These are phyloP conservation scores for Acmispon strigosus DNA, from an alignment of 306 rosid species.

Conservation along the genomic window DNA sequence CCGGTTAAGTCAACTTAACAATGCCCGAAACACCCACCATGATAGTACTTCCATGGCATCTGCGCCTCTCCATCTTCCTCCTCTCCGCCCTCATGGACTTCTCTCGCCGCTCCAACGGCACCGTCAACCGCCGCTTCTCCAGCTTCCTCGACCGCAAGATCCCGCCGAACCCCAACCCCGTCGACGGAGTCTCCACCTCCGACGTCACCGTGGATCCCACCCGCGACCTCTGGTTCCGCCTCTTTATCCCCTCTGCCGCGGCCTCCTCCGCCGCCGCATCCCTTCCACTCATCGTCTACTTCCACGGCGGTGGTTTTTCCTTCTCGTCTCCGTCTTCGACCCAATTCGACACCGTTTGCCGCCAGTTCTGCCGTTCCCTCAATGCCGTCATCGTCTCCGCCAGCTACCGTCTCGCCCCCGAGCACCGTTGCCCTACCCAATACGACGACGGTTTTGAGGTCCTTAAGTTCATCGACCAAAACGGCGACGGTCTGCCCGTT, in stretches of 20 bases:
- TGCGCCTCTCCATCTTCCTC: constrained; percentile 15
- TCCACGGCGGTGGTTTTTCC: constrained; percentile 53
- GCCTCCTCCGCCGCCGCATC: background rate
- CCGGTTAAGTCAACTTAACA: background rate
- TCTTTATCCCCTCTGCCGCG: constrained; percentile 34
- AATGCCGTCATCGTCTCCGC: constrained; percentile 54
- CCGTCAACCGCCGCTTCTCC: constrained; percentile 54
- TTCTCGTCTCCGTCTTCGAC: constrained; percentile 30
- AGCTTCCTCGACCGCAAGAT: constrained; percentile 26
- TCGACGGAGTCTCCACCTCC: constrained; percentile 42
- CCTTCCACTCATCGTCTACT: constrained; percentile 9
- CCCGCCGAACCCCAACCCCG: constrained; percentile 20
- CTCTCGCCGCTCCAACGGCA: constrained; percentile 32
- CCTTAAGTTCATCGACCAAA: constrained; percentile 33
- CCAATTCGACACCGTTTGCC: constrained; percentile 33
- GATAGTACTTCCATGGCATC: constrained; percentile 35
- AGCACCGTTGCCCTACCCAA: constrained; percentile 53
- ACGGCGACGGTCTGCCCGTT: constrained; percentile 12
- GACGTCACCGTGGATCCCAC: constrained; percentile 48
- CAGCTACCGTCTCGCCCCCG: constrained; percentile 73
- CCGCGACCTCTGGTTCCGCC: constrained; percentile 55
- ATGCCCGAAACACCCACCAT: background rate
- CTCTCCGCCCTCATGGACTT: constrained; percentile 15
- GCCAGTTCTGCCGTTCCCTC: constrained; percentile 28
- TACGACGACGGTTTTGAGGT: constrained; percentile 68